These are phyloP conservation scores for Solanum hybrid DNA, from an alignment of 305 asterid species.

Conservation along the genomic window DNA sequence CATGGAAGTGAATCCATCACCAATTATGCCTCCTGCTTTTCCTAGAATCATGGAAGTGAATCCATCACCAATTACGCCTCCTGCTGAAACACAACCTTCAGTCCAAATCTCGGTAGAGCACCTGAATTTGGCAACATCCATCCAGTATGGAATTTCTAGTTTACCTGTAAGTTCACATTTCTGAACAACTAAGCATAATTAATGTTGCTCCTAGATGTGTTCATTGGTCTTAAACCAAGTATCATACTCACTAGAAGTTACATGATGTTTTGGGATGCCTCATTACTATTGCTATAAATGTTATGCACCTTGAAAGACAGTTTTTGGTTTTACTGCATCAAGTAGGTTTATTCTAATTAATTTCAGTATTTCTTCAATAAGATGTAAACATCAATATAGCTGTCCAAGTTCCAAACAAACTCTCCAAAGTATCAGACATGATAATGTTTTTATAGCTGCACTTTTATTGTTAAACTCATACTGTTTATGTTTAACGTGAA, in stretches of 20 bases:
- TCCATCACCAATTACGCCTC: not conserved
- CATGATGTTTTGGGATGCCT: not conserved
- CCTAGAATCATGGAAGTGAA: not conserved
- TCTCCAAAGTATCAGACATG: no score
- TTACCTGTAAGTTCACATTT: not conserved
- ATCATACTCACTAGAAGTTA: not conserved
- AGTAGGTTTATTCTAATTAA: not conserved
- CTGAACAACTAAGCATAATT: not conserved
- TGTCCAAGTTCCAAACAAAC: not conserved
- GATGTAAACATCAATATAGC: not conserved
- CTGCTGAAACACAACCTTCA: not conserved
- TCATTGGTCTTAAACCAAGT: not conserved
- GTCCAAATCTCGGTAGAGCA: not conserved
- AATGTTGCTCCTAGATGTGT: not conserved
- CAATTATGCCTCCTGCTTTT: no score
- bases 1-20: not conserved
- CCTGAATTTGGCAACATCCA: not conserved
- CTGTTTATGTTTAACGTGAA: no score
- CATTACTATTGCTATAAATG: not conserved
- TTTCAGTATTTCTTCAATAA: not conserved
- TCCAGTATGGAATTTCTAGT: not conserved
- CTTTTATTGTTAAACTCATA: no score
- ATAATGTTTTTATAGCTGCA: no score
- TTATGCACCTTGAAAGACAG: not conserved
- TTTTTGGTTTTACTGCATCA: not conserved